Conservation (phyloP, 495 filamentous ascomycete genomes). For the Hamigera avellanea region DNA sequence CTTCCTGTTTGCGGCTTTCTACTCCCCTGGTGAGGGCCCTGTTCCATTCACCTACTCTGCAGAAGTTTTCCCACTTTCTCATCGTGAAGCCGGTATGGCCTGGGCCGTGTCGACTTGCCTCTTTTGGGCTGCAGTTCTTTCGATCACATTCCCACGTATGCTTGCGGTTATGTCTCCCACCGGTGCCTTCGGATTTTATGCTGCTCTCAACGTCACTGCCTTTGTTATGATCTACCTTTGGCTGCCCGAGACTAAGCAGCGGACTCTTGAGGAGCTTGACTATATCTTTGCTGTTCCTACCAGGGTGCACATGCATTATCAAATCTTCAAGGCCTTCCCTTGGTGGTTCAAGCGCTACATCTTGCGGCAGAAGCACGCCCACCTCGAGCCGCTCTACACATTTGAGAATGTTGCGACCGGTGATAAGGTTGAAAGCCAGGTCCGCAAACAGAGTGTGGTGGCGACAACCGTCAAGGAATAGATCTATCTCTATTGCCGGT, state of each 20-base stretch:
- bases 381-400: constrained; percentile 53
- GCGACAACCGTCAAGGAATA: constrained; percentile 1
- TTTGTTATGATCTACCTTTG: constrained; percentile 62
- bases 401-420: constrained; percentile 29
- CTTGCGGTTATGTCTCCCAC: constrained; percentile 42
- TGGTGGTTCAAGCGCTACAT: constrained; percentile 63
- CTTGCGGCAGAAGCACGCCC: constrained; percentile 40
- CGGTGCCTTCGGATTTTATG: constrained; percentile 40
- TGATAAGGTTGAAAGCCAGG: background rate
- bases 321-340: constrained; percentile 49
- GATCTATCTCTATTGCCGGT: background rate
- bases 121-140: constrained; percentile 63
- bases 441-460: constrained; percentile 2
- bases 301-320: constrained; percentile 49
- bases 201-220: constrained; percentile 54
- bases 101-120: constrained; percentile 63
- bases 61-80: constrained; percentile 69
- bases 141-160: constrained; percentile 59
- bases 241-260: constrained; percentile 70
- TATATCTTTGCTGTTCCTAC: constrained; percentile 71
- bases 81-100: constrained; percentile 64
- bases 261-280: constrained; percentile 73
- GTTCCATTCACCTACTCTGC: constrained; percentile 68
- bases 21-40: constrained; percentile 59
- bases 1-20: constrained; percentile 56